These are phyloP conservation scores for Penicillium brasilianum DNA, from an alignment of 2,329 filamentous ascomycete species.

Conservation along the genomic window DNA sequence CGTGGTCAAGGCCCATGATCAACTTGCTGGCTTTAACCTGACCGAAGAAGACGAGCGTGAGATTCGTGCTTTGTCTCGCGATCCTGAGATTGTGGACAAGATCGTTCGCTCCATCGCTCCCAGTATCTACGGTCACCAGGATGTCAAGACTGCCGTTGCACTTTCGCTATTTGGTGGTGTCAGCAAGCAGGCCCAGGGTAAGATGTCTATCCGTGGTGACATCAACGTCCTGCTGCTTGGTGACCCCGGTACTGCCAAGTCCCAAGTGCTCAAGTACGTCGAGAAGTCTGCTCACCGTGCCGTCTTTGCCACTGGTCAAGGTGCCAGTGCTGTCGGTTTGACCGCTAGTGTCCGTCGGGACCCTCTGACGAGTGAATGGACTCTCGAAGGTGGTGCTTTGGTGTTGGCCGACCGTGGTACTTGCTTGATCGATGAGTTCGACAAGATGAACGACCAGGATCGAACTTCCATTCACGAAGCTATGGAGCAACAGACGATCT, in stretches of 20 bases:
- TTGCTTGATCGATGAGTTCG: slow-evolving; percentile 97
- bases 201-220: slow-evolving; percentile 90
- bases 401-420: slow-evolving; percentile 94
- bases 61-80: slow-evolving; percentile 84
- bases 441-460: slow-evolving; percentile 99
- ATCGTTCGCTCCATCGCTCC: slow-evolving; percentile 92
- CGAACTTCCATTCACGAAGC: slow-evolving; percentile 98
- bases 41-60: slow-evolving; percentile 93
- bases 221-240: slow-evolving; percentile 97
- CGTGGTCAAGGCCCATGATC: slow-evolving; percentile 94
- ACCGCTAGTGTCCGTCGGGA: slow-evolving; percentile 96
- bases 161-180: slow-evolving; percentile 95
- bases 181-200: slow-evolving; percentile 85
- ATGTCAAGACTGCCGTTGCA: slow-evolving; percentile 96
- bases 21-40: slow-evolving; percentile 92
- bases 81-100: slow-evolving; percentile 91
- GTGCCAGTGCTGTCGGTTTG: slow-evolving; percentile 94
- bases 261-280: slow-evolving; percentile 94
- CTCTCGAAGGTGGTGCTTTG: slow-evolving; percentile 90
- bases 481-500: slow-evolving; percentile 99
- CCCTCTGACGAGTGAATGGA: slow-evolving; percentile 96
- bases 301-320: slow-evolving; percentile 96
- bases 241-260: slow-evolving; percentile 97
- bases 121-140: slow-evolving; percentile 94
- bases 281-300: slow-evolving; percentile 97